A percentile compares a stretch with the other conserved stretches of the same genome.
Conservation (phyloP, 768 basidiomycete species). For the Vishniacozyma victoriae region DNA sequence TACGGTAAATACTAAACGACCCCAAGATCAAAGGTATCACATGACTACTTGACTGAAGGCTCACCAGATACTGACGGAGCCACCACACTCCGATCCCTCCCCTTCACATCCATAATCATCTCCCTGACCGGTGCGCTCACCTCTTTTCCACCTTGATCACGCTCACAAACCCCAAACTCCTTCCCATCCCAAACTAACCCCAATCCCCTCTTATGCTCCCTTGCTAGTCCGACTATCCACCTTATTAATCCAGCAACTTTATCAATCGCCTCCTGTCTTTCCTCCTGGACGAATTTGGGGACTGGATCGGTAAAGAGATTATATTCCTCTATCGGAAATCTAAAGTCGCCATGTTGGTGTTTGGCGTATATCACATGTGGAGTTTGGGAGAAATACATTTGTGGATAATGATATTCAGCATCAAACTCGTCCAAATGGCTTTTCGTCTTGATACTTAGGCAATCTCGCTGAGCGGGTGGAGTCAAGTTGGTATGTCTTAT, state of each 20-base stretch:
- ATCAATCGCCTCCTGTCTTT: background rate
- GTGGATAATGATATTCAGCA: background rate
- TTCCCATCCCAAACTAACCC: background rate
- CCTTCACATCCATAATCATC: too few relatives aligned
- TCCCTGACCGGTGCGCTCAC: background rate
- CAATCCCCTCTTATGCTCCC: background rate
- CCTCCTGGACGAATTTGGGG: background rate
- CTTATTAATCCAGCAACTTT: background rate
- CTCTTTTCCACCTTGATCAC: background rate
- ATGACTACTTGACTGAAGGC: too few relatives aligned
- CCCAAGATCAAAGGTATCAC: too few relatives aligned
- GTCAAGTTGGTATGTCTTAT: background rate
- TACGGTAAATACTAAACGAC: too few relatives aligned
- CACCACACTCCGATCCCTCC: too few relatives aligned
- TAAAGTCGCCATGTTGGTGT: background rate
- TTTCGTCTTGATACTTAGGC: background rate
- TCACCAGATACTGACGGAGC: too few relatives aligned
- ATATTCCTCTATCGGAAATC: background rate
- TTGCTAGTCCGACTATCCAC: background rate
- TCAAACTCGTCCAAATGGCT: background rate
- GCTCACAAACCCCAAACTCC: background rate
- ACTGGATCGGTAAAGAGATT: background rate
- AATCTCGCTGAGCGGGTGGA: background rate
- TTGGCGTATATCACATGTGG: background rate
- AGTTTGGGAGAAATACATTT: background rate